Base-by-base conservation (phyloP, 2,329 filamentous ascomycete genomes). In the Blastomyces emzantsi region DNA sequence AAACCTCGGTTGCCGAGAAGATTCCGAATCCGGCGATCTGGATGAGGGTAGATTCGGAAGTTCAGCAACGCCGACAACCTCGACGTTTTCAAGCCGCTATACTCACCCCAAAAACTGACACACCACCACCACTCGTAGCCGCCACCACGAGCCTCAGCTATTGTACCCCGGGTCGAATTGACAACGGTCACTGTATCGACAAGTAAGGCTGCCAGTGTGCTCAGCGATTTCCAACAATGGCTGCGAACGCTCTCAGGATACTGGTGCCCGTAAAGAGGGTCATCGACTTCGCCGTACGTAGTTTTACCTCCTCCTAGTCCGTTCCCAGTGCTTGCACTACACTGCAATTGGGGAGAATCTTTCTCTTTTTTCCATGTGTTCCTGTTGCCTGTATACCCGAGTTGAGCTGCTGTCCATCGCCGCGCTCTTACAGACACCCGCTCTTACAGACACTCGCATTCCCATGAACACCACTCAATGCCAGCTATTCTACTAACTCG, bases 231-330 rank as follows among this genome's bases (percentile, higher is more conserved):
- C 22, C 64, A 60, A 77, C 54, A 69, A 81, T 81, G 79, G 73
- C 57, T 33, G 43, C 78, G 57, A 78, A 74, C 62, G 74, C 75
- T 62, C 78, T 91, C 70, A 82, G 88, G 75, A 92, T 92, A 76
- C 82, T 92, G 66, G 89, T 92, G 3, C 89, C 89, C 76, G 81
- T 92, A 58, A 92, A 92, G 81, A 81, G 89, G 85, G 89, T 92
- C 60, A 91, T 92, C 80, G 89, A 92, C 83, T 92, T 90, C 84
- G 88, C 89, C 70, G 89, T 91, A 79, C 74, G 86, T 79, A 64
- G 49, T 28, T 61, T 49, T 56, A 33, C 41, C 11, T 54, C 55
- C 49, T 49, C 33, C 25, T 19, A 17, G 28, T 36, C 56, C 33
- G 13, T 57, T 58, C 55, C 25, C 51, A 49, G 17, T 13, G 22